Percentiles rank a stretch among this genome's conserved stretches.
phyloP scores from a whole-genome alignment of 345 rosid species.

The Euphorbia pulcherrima region DNA sequence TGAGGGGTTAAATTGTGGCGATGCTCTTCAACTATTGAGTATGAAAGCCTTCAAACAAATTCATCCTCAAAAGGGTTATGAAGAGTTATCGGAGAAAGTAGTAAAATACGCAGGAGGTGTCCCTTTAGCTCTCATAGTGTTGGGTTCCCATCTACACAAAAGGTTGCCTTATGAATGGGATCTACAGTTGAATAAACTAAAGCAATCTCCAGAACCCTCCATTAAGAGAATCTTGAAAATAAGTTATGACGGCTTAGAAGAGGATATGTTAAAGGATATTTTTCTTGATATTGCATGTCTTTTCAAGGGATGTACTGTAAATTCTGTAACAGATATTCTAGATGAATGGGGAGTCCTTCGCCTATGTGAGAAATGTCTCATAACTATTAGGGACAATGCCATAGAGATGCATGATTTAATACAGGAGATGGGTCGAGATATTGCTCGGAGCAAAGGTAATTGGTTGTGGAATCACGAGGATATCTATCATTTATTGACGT shows the following conservation, averaged over 20 bases:
- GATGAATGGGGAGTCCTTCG: slow-evolving; percentile 3
- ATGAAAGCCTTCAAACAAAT: slow-evolving; percentile 7
- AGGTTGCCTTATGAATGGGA: not conserved
- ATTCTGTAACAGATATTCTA: not conserved
- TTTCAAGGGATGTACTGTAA: not conserved
- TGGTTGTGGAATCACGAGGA: no score
- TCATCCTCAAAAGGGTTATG: not conserved
- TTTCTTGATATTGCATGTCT: slow-evolving; percentile 21
- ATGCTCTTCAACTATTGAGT: slow-evolving; percentile 12
- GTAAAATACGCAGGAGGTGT: slow-evolving; percentile 8
- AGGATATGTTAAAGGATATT: slow-evolving; percentile 1
- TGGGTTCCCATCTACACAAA: slow-evolving; percentile 20
- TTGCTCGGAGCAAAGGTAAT: no score
- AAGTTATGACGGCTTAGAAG: not conserved
- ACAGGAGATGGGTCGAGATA: no score
- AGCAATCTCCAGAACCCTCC: not conserved
- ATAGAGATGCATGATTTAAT: slow-evolving; percentile 15
- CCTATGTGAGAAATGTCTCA: slow-evolving; percentile 7
- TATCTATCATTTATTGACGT: no score
- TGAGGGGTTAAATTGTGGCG: no score
- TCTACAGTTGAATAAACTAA: slow-evolving; percentile 6
- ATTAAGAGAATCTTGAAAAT: not conserved
- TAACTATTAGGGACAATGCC: not conserved
- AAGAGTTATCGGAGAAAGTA: not conserved
- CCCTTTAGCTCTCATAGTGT: slow-evolving; percentile 19